These are phyloP conservation scores for Mucor irregularis DNA, from an alignment of 371 early-diverging fungal species.

Conservation along the genomic window DNA sequence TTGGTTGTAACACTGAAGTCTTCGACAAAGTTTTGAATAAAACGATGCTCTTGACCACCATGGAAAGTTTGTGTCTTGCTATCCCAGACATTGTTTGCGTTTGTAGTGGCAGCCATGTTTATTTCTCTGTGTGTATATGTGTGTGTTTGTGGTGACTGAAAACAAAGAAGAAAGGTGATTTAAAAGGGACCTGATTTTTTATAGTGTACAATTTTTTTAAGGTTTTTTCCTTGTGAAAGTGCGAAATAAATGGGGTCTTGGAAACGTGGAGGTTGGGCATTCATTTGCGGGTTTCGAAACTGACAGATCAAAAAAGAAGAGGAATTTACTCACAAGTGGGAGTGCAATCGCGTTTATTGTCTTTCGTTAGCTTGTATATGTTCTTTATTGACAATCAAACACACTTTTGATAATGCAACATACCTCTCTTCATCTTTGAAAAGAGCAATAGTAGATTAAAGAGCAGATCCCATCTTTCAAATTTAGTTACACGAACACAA, in stretches of 20 bases:
- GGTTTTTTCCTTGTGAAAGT: background rate
- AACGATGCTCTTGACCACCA: constrained; percentile 86
- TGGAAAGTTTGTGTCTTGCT: constrained; percentile 83
- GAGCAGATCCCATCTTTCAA: too few species aligned
- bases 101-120: background rate
- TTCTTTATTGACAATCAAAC: too few species aligned
- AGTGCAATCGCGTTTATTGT: too few species aligned
- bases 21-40: constrained; percentile 80
- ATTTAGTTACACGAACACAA: too few species aligned
- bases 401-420: too few species aligned
- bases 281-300: background rate
- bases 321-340: too few species aligned
- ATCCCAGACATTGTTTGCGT: constrained; percentile 61
- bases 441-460: too few species aligned
- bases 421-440: too few species aligned
- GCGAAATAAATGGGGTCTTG: background rate
- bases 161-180: background rate
- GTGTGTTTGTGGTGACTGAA: background rate
- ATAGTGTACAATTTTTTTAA: background rate
- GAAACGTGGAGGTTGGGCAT: background rate
- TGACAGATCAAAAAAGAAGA: background rate
- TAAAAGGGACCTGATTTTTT: too few species aligned
- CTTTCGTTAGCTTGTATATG: too few species aligned
- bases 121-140: background rate
- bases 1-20: constrained; percentile 90